These are phyloP conservation scores for Catunica adiposa DNA, from an alignment of 2,329 filamentous ascomycete species.

Conservation along the genomic window DNA sequence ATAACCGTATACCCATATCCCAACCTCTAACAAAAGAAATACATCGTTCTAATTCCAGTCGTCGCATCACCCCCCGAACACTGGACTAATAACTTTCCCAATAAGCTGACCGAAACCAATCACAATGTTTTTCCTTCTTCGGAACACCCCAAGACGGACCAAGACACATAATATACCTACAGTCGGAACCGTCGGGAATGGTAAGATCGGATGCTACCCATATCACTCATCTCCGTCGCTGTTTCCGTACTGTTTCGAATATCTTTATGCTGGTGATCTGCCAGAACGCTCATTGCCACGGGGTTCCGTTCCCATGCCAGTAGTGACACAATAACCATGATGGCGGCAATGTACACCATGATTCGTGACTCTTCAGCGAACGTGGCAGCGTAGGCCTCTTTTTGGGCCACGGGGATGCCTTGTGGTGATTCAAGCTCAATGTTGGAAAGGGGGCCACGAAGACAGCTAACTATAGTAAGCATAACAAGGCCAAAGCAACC, in stretches of 20 bases:
- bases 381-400: constrained; percentile 28
- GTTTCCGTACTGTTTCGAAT: constrained; percentile 23
- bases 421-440: constrained; percentile 26
- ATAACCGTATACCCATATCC: too few relatives aligned
- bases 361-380: constrained; percentile 31
- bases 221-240: constrained; percentile 23
- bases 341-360: constrained; percentile 28
- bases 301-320: constrained; percentile 30
- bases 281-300: constrained; percentile 21
- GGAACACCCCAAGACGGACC: neutral
- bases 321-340: constrained; percentile 28
- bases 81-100: neutral
- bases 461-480: constrained; percentile 42
- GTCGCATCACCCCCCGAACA: too few relatives aligned
- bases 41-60: too few relatives aligned
- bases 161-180: neutral
- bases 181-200: constrained; percentile 10
- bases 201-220: constrained; percentile 16
- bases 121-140: neutral
- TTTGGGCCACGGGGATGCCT: constrained; percentile 22
- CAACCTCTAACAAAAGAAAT: neutral
- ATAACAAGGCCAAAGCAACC: constrained; percentile 41
- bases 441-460: constrained; percentile 25
- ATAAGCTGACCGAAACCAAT: neutral
- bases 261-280: constrained; percentile 20